These are phyloP conservation scores for Cinchona pubescens DNA, from an alignment of 257 asterid genomes.

Conservation along the genomic window DNA sequence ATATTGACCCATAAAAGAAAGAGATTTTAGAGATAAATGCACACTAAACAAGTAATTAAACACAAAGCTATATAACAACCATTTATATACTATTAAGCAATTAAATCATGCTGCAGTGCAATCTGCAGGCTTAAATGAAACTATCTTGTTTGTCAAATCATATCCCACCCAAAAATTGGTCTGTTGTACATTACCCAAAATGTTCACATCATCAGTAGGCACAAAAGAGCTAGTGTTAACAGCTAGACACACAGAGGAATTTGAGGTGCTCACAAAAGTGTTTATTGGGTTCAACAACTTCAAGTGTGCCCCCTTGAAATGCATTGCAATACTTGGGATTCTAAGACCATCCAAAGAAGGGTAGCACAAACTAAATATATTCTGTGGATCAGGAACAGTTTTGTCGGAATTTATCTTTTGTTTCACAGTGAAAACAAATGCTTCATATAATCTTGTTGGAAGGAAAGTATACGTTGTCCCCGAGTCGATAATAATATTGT, in stretches of 20 bases:
- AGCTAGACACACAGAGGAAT: slow-evolving; percentile 40
- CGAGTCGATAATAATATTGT: slow-evolving; percentile 54
- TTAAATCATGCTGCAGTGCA: slow-evolving; percentile 14
- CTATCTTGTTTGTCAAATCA: slow-evolving; percentile 16
- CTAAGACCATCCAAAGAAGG: background rate
- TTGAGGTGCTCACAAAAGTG: slow-evolving; percentile 32
- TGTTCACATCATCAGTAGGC: background rate
- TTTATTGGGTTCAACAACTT: slow-evolving; percentile 27
- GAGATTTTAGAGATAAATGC: no score
- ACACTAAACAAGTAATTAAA: no score
- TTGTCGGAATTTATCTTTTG: slow-evolving; percentile 6
- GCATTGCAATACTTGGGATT: slow-evolving; percentile 35
- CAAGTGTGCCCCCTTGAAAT: slow-evolving; percentile 61
- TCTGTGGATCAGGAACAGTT: slow-evolving; percentile 25
- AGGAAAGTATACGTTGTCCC: slow-evolving; percentile 56
- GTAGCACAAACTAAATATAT: slow-evolving; percentile 41
- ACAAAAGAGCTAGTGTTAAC: no score
- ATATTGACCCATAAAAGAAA: no score
- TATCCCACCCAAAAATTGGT: slow-evolving; percentile 26
- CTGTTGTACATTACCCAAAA: slow-evolving; percentile 38
- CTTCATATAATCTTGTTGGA: slow-evolving; percentile 24
- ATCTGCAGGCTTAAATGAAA: slow-evolving; percentile 20
- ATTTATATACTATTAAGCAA: background rate
- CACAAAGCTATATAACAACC: no score
- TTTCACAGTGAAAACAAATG: slow-evolving; percentile 23